Conservation (phyloP, 78 protist species). For the Dictyostelium firmibasis region DNA sequence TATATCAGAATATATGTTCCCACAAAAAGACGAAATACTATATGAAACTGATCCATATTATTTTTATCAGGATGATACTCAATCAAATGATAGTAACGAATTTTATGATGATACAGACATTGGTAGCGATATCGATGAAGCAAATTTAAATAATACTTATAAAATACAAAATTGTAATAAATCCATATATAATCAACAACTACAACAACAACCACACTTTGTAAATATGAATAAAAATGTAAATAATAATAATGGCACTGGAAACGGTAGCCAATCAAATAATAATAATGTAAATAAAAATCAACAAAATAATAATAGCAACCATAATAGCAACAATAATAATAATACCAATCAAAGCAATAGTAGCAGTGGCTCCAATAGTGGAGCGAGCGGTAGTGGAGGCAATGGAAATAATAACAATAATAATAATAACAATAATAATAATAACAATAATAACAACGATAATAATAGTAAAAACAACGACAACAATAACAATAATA, state of each 20-base stretch:
- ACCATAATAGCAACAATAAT: background rate
- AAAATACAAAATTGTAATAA: background rate
- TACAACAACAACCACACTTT: background rate
- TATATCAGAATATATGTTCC: background rate
- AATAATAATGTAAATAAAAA: background rate
- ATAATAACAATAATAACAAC: background rate
- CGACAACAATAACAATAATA: background rate
- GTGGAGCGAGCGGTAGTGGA: background rate
- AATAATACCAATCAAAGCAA: background rate
- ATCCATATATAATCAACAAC: background rate
- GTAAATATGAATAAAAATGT: background rate
- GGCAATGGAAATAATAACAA: background rate
- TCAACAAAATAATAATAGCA: background rate
- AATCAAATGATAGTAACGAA: background rate
- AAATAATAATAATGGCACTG: background rate
- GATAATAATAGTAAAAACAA: background rate
- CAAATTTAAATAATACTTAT: slow-evolving; percentile 8
- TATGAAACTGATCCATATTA: slow-evolving; percentile 27
- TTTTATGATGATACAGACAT: background rate
- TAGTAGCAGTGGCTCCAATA: background rate
- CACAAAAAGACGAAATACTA: slow-evolving; percentile 19
- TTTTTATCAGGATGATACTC: slow-evolving; percentile 1
- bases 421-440: background rate
- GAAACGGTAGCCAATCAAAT: background rate
- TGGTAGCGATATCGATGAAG: slow-evolving; percentile 29